Percentiles rank a stretch among this genome's conserved stretches.
Evolutionary conservation across 345 rosid genomes (phyloP).

Genomic region (Erucastrum elatum): DNA sequence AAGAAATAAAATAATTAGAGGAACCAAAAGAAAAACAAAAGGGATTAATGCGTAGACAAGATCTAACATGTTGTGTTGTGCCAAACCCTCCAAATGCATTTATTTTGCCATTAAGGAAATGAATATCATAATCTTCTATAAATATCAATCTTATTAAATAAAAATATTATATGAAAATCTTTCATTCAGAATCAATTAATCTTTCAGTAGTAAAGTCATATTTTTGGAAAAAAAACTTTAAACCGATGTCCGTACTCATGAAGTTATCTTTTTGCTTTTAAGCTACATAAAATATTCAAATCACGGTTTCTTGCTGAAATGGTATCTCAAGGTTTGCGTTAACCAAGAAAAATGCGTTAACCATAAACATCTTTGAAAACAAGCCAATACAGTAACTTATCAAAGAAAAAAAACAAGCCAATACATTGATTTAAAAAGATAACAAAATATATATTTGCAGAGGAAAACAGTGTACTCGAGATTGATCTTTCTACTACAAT

Average conservation of each 20-base stretch:
- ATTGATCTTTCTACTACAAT: constrained; percentile 1
- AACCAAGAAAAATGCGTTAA: neutral
- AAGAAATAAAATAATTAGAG: constrained; percentile 14
- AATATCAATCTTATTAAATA: neutral
- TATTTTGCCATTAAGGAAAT: constrained; percentile 10
- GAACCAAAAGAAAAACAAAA: constrained; percentile 19
- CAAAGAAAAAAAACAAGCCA: neutral
- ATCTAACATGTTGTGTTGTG: constrained; percentile 18
- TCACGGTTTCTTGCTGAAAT: neutral
- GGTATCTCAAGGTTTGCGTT: neutral
- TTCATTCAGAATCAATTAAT: neutral
- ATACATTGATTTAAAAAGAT: neutral
- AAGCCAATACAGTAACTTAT: neutral
- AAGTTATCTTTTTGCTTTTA: neutral
- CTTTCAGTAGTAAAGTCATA: neutral
- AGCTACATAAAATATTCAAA: neutral
- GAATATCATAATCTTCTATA: neutral
- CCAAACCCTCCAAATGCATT: constrained; percentile 10
- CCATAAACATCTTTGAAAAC: neutral
- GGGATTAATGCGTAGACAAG: constrained; percentile 6
- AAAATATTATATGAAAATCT: neutral
- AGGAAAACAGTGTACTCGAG: neutral
- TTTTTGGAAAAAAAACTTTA: neutral
- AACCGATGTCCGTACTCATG: neutral
- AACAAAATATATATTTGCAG: constrained; percentile 23